Conservation (phyloP, 2,329 filamentous ascomycete genomes). For the Neofusicoccum parvum region DNA sequence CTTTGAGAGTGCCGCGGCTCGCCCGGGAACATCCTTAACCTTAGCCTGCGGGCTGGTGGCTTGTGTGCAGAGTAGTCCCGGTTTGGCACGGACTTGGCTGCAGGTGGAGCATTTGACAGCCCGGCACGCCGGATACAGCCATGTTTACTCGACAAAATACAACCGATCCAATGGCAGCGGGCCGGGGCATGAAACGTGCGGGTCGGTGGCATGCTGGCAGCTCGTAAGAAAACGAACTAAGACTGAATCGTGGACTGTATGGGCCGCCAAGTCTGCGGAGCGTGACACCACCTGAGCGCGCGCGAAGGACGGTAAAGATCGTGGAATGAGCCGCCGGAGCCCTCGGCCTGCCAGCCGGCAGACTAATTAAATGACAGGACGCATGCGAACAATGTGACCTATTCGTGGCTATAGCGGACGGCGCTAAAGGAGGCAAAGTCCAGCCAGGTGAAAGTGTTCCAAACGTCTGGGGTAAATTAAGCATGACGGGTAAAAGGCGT, state of each 20-base stretch:
- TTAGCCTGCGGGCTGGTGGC: constrained; percentile 4
- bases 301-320: background rate
- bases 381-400: constrained; percentile 2
- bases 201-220: constrained; percentile 6
- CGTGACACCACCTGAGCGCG: constrained; percentile 4
- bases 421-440: background rate
- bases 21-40: constrained; percentile 1
- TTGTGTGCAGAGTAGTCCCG: background rate
- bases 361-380: constrained; percentile 11
- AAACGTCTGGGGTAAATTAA: constrained; percentile 16
- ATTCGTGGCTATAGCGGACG: constrained; percentile 11
- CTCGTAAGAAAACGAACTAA: background rate
- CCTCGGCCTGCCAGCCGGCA: background rate
- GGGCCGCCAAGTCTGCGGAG: constrained; percentile 9
- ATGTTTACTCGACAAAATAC: background rate
- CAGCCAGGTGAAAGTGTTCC: background rate
- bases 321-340: constrained; percentile 15
- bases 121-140: background rate
- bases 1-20: background rate
- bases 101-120: constrained; percentile 3
- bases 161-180: background rate
- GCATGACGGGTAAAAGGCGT: constrained; percentile 11
- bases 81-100: constrained; percentile 4
- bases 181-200: background rate
- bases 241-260: constrained; percentile 10